These are phyloP conservation scores for Globisporangium irregulare DNA, from an alignment of 352 stramenopile genomes.

Conservation along the genomic window DNA sequence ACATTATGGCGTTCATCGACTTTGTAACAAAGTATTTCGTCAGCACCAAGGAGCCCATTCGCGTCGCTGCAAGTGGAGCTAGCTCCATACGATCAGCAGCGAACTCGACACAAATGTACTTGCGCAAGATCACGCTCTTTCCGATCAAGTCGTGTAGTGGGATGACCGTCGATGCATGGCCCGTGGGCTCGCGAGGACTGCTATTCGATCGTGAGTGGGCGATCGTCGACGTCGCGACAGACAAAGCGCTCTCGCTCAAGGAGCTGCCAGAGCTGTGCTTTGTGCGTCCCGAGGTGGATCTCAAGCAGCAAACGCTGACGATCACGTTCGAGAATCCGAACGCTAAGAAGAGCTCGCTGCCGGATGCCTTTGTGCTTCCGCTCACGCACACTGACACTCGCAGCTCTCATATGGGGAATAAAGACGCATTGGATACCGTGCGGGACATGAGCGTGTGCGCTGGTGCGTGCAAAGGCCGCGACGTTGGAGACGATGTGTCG, in stretches of 20 bases:
- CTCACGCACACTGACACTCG: conserved; percentile 23
- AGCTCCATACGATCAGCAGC: neutral
- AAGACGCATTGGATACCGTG: conserved; percentile 20
- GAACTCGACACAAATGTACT: conserved; percentile 15
- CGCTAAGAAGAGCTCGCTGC: neutral
- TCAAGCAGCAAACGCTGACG: conserved; percentile 49
- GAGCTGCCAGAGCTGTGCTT: conserved; percentile 56
- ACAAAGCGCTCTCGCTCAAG: conserved; percentile 56
- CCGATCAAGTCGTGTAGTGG: conserved; percentile 78
- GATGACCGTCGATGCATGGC: conserved; percentile 54
- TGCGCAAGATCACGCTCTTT: conserved; percentile 64
- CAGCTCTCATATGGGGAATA: conserved; percentile 13
- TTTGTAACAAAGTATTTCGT: conserved; percentile 70
- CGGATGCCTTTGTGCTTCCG: conserved; percentile 36
- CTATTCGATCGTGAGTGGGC: conserved; percentile 77
- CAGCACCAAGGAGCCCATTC: conserved; percentile 20
- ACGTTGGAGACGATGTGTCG: conserved; percentile 48
- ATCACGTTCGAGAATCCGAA: conserved; percentile 31
- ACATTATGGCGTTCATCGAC: conserved; percentile 43
- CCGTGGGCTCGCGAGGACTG: conserved; percentile 52
- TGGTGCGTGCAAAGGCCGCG: conserved; percentile 43
- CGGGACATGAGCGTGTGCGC: conserved; percentile 54
- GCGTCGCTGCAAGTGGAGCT: neutral
- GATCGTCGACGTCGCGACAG: conserved; percentile 53
- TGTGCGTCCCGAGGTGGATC: conserved; percentile 58